Conservation (phyloP, 768 basidiomycete species). For the Calocera viscosa region DNA sequence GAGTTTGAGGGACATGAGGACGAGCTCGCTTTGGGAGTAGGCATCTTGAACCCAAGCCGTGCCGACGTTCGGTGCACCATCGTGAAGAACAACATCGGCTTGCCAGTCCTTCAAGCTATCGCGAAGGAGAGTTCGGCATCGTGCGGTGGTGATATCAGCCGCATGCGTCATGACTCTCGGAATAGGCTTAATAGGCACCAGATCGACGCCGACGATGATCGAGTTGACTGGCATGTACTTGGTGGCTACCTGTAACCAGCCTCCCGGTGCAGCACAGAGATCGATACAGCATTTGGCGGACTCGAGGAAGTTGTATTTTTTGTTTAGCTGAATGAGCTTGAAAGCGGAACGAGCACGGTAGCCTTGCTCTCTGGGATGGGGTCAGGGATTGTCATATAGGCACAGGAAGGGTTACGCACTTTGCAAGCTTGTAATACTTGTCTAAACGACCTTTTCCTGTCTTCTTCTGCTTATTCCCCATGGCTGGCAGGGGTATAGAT, state of each 20-base stretch:
- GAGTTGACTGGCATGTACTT: constrained; percentile 94
- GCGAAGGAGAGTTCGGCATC: constrained; percentile 78
- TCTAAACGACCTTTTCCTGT: constrained; percentile 91
- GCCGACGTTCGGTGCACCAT: constrained; percentile 98
- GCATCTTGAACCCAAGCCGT: constrained; percentile 99
- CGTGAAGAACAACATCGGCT: constrained; percentile 94
- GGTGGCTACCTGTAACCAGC: constrained; percentile 96
- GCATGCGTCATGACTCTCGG: constrained; percentile 85
- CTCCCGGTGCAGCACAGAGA: constrained; percentile 95
- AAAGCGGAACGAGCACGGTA: constrained; percentile 98
- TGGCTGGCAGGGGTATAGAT: constrained; percentile 19
- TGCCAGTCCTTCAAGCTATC: constrained; percentile 95
- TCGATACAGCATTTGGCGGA: constrained; percentile 87
- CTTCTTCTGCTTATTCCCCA: constrained; percentile 84
- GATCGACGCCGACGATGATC: constrained; percentile 89
- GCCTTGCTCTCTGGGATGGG: constrained; percentile 73
- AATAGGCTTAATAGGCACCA: constrained; percentile 92
- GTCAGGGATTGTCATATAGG: neutral
- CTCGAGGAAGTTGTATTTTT: constrained; percentile 89
- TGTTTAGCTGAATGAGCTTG: constrained; percentile 97
- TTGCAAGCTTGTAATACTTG: constrained; percentile 94
- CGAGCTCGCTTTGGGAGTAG: constrained; percentile 91
- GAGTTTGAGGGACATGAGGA: constrained; percentile 86
- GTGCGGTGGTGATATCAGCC: constrained; percentile 83
- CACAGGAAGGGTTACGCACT: constrained; percentile 34